Evolutionary conservation across 2,329 filamentous ascomycete species (phyloP).

Genomic region (Calonectria honghensis): DNA sequence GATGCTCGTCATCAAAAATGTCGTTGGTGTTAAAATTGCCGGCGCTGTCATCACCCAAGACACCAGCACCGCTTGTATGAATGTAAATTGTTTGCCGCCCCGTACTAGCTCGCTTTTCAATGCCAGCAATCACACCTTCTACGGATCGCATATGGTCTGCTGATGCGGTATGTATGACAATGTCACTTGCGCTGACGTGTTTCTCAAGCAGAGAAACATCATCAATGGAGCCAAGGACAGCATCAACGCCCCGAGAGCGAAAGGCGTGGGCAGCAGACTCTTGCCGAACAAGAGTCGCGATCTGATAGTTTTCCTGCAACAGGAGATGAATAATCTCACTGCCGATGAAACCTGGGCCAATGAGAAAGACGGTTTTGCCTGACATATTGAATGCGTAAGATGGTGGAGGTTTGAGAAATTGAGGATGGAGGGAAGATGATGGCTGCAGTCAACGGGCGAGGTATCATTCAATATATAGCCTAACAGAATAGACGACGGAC

Average conservation of each 20-base stretch:
- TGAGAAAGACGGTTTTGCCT: slow-evolving; percentile 21
- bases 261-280: not conserved
- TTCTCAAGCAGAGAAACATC: not conserved
- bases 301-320: slow-evolving; percentile 10
- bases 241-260: not conserved
- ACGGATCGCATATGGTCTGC: slow-evolving; percentile 1
- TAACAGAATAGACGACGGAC: not conserved
- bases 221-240: slow-evolving; percentile 3
- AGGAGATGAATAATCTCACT: slow-evolving; percentile 23
- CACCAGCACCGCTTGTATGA: slow-evolving; percentile 9
- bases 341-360: slow-evolving; percentile 29
- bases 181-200: not conserved
- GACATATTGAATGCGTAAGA: not conserved
- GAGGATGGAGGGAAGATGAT: not conserved
- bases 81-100: slow-evolving; percentile 15
- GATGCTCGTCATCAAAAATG: slow-evolving; percentile 13
- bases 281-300: slow-evolving; percentile 19
- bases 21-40: not conserved
- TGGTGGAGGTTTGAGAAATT: not conserved
- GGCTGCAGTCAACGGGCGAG: not conserved
- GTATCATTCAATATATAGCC: not conserved
- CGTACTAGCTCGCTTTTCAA: not conserved
- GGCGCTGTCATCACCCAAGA: not conserved
- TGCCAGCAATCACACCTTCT: not conserved
- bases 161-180: slow-evolving; percentile 20